A percentile compares a stretch with the other conserved stretches of the same genome.
phyloP scores from a whole-genome alignment of 805 yeast genomes.

The Zygosaccharomyces rouxii region DNA sequence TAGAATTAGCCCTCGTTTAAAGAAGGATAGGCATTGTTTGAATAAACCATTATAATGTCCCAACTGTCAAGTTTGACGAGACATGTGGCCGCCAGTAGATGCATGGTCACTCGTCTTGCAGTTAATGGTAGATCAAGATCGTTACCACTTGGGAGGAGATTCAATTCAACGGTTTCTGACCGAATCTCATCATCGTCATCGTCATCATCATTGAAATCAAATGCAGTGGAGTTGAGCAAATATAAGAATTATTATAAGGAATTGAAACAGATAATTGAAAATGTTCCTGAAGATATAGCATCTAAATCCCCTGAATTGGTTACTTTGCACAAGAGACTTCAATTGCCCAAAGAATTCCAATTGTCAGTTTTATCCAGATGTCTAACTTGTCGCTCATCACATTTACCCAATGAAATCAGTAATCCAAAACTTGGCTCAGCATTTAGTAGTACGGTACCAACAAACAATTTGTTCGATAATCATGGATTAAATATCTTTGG shows the following conservation, averaged over 20 bases:
- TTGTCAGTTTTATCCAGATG: slow-evolving; percentile 74
- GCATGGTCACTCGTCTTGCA: slow-evolving; percentile 1
- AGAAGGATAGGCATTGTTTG: not conserved
- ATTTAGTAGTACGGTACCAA: slow-evolving; percentile 30
- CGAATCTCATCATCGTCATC: slow-evolving; percentile 2
- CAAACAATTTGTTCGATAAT: slow-evolving; percentile 59
- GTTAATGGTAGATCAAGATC: slow-evolving; percentile 1
- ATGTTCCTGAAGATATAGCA: slow-evolving; percentile 47
- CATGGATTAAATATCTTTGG: slow-evolving; percentile 81
- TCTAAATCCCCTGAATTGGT: slow-evolving; percentile 62
- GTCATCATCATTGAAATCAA: slow-evolving; percentile 1
- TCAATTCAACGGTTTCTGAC: not conserved
- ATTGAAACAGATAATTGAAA: slow-evolving; percentile 19
- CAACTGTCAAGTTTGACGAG: slow-evolving; percentile 10
- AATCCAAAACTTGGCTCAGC: slow-evolving; percentile 16
- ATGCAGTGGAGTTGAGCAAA: slow-evolving; percentile 19
- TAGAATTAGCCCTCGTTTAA: not conserved
- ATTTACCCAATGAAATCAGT: slow-evolving; percentile 21
- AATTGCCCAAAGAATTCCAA: slow-evolving; percentile 53
- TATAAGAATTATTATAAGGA: slow-evolving; percentile 25
- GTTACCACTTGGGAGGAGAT: not conserved
- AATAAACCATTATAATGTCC: slow-evolving; percentile 9
- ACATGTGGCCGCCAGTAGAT: slow-evolving; percentile 4
- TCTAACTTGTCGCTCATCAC: slow-evolving; percentile 54
- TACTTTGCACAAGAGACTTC: slow-evolving; percentile 73